Base-by-base conservation (phyloP, 805 yeast genomes). In the Myxozyma sirexii region DNA sequence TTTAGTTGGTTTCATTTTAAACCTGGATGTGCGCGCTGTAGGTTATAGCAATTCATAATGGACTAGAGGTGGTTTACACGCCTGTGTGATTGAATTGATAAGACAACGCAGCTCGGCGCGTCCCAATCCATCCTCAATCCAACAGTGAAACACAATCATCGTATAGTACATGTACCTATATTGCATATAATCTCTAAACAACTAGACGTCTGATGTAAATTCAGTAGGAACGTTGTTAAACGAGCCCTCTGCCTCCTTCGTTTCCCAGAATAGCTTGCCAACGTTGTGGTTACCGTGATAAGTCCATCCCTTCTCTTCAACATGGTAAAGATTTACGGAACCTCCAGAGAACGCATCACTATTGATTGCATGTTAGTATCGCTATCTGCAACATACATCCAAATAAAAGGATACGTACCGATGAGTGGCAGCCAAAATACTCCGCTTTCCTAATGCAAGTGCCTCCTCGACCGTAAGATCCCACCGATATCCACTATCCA, bases 331-430 rank as follows among this genome's bases (percentile, higher is more conserved):
- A 74, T 94, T 94, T 66, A 93, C 84, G 1, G 97, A 89, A 68
- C 98, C 98, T 80, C 99, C 99, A 59, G 97, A 90, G 76, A 80
- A 94, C 4, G 98, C 99, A 75, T 94, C 99, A 37, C 64, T 61
- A 29, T 23, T 23, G 4, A 27, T 6, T 27, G 8, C n/a, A n/a
- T 13, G n/a, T 27, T 23, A 52, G 23, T 15, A 23, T 8, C 52
- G 7, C 5, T 48, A 31, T 13, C 8, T 17, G 4, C 6, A 8
- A 35, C 13, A 26, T 17, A 15, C 44, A 13, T 24, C 19, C 17
- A 15, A 51, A 12, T 7, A 27, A 19, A 33, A 38, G 12, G 31
- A 24, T 2, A 45, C 54, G 10, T 54, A 61, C 82, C 99, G 88
- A 74, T 94, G 99, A 33, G 97, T 88, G 51, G 99, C 99, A 45